Percentiles rank a stretch among this genome's conserved stretches.
Conservation (phyloP, 2,329 filamentous ascomycete genomes). For the Lachnellula subtilissima region DNA sequence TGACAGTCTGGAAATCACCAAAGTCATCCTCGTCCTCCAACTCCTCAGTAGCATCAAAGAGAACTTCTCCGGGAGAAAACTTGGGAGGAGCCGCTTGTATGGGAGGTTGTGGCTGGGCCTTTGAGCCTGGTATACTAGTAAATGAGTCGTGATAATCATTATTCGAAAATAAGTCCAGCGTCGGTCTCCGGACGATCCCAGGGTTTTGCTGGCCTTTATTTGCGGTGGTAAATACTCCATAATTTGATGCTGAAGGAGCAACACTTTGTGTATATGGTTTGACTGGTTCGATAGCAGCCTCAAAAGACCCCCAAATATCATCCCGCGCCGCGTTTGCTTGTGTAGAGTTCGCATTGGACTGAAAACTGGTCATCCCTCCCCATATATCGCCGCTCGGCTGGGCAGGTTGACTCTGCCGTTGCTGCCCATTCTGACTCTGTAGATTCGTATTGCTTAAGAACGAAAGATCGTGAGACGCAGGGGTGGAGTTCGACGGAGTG, state of each 20-base stretch:
- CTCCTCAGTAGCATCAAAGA: constrained; percentile 37
- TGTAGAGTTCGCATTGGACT: constrained; percentile 6
- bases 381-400: constrained; percentile 20
- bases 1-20: constrained; percentile 61
- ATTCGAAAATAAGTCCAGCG: constrained; percentile 24
- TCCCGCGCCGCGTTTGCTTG: constrained; percentile 12
- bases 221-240: constrained; percentile 7
- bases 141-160: constrained; percentile 14
- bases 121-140: constrained; percentile 3
- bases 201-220: constrained; percentile 9
- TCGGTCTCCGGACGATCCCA: constrained; percentile 21
- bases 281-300: constrained; percentile 10
- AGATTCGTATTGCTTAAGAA: constrained; percentile 13
- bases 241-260: constrained; percentile 9
- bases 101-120: constrained; percentile 5
- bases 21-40: constrained; percentile 52
- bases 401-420: constrained; percentile 17
- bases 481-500: constrained; percentile 22
- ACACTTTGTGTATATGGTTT: neutral
- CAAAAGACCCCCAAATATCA: constrained; percentile 30
- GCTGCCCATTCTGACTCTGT: constrained; percentile 4
- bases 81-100: constrained; percentile 7
- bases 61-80: constrained; percentile 24
- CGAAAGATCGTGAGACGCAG: constrained; percentile 22
- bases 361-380: constrained; percentile 21